Percentiles rank a stretch among this genome's conserved stretches.
Evolutionary conservation across 2,329 filamentous ascomycete genomes (phyloP).

Genomic region (Trichophyton verrucosum): DNA sequence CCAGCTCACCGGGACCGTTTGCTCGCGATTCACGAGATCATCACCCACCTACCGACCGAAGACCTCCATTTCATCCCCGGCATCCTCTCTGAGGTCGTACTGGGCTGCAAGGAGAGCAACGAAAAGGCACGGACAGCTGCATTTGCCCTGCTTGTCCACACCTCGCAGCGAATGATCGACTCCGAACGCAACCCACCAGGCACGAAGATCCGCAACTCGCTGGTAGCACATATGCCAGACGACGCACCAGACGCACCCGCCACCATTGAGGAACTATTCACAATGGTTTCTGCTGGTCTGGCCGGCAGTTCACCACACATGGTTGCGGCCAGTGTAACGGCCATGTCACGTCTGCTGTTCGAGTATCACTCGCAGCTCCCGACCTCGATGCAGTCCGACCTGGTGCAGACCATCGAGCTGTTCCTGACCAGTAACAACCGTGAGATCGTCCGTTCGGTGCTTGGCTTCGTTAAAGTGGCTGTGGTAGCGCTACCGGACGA

Average conservation of each 20-base stretch:
- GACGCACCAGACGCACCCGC: slow-evolving; percentile 67
- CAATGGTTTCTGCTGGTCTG: slow-evolving; percentile 93
- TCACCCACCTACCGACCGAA: slow-evolving; percentile 62
- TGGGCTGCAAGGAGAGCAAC: slow-evolving; percentile 95
- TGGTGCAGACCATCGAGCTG: slow-evolving; percentile 89
- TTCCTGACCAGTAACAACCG: slow-evolving; percentile 95
- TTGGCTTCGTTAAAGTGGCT: slow-evolving; percentile 95
- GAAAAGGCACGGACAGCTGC: slow-evolving; percentile 82
- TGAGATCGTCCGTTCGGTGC: slow-evolving; percentile 86
- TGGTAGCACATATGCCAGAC: slow-evolving; percentile 73
- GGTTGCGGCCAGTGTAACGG: slow-evolving; percentile 94
- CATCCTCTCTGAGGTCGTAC: slow-evolving; percentile 84
- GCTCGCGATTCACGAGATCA: slow-evolving; percentile 64
- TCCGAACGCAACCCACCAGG: slow-evolving; percentile 43
- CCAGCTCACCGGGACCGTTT: slow-evolving; percentile 80
- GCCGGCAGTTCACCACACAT: slow-evolving; percentile 90
- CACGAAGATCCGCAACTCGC: slow-evolving; percentile 71
- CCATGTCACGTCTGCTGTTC: slow-evolving; percentile 82
- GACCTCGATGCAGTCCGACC: slow-evolving; percentile 59
- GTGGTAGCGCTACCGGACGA: slow-evolving; percentile 72
- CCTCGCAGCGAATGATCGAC: slow-evolving; percentile 70
- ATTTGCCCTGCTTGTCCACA: slow-evolving; percentile 77
- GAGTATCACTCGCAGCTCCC: slow-evolving; percentile 67
- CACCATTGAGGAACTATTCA: slow-evolving; percentile 88
- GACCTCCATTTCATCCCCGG: slow-evolving; percentile 89